These are phyloP conservation scores for Solanum hybrid DNA, from an alignment of 305 asterid species.

Conservation along the genomic window DNA sequence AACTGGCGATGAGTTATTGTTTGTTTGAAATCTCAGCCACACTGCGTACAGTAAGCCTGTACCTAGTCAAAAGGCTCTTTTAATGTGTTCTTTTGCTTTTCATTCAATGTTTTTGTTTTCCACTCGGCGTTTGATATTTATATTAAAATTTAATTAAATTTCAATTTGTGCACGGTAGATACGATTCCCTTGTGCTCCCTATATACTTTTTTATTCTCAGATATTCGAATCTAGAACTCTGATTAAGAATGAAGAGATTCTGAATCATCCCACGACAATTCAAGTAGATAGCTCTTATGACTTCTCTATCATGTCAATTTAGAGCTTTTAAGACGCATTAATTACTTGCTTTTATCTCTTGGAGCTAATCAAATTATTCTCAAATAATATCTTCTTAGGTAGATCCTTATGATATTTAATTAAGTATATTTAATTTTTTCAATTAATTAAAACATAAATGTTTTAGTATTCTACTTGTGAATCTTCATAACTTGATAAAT, in stretches of 20 bases:
- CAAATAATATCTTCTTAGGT: background rate
- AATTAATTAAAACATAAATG: background rate
- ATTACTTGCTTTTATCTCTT: background rate
- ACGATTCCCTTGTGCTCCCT: background rate
- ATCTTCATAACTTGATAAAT: background rate
- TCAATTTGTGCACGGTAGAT: background rate
- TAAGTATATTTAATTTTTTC: background rate
- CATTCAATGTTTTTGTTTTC: too few relatives aligned
- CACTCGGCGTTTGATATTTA: accelerated
- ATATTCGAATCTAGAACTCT: too few relatives aligned
- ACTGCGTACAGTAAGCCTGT: background rate
- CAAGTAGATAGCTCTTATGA: background rate
- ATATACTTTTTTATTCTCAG: too few relatives aligned
- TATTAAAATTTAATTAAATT: too few relatives aligned
- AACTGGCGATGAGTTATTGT: background rate
- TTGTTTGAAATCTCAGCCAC: background rate
- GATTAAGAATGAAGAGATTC: too few relatives aligned
- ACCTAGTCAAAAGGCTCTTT: background rate
- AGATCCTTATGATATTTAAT: background rate
- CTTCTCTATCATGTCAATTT: background rate
- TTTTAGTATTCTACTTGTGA: background rate
- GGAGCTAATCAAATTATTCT: background rate
- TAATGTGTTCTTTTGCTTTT: background rate
- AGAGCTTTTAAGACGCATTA: background rate
- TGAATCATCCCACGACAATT: too few relatives aligned